Conservation (phyloP, 139 green algal species). For the Pleodorina starrii region DNA sequence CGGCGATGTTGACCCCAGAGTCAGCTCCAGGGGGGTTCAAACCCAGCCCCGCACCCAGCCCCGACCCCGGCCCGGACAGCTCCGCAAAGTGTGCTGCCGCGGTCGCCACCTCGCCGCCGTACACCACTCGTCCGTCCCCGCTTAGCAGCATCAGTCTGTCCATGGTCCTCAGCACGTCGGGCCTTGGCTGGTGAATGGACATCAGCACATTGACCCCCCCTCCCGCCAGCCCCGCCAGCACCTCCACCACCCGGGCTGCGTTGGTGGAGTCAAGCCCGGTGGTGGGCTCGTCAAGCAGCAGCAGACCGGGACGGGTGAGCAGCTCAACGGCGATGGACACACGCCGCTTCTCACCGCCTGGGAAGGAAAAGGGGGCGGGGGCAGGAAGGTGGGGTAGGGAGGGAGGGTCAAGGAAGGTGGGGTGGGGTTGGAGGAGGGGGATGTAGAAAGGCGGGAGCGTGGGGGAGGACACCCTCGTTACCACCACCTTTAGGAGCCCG, state of each 20-base stretch:
- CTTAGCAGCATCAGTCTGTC: constrained; percentile 73
- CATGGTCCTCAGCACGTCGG: constrained; percentile 78
- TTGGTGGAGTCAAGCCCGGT: constrained; percentile 78
- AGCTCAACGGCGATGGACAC: constrained; percentile 82
- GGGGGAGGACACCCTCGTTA: too few species aligned
- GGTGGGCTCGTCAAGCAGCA: constrained; percentile 91
- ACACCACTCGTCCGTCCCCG: constrained; percentile 69
- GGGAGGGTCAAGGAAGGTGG: too few species aligned
- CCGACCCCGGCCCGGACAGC: too few species aligned
- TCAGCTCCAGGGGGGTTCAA: constrained; percentile 16
- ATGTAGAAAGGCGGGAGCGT: too few species aligned
- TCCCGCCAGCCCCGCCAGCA: constrained; percentile 67
- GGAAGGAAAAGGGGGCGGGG: not conserved
- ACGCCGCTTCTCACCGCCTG: constrained; percentile 77
- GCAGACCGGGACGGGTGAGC: constrained; percentile 74
- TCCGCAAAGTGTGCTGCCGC: constrained; percentile 60
- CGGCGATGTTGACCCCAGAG: constrained; percentile 68
- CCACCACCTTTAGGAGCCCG: too few species aligned
- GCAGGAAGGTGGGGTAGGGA: not conserved
- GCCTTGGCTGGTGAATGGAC: constrained; percentile 79
- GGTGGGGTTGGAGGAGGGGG: too few species aligned
- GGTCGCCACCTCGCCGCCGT: constrained; percentile 45
- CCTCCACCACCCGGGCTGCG: constrained; percentile 78
- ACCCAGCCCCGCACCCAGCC: constrained; percentile 49
- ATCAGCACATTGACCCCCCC: constrained; percentile 72